Evolutionary conservation across 345 rosid species (phyloP), one percentile per base, ranked within the genome.

Genomic region (Arabis hirsuta): DNA sequence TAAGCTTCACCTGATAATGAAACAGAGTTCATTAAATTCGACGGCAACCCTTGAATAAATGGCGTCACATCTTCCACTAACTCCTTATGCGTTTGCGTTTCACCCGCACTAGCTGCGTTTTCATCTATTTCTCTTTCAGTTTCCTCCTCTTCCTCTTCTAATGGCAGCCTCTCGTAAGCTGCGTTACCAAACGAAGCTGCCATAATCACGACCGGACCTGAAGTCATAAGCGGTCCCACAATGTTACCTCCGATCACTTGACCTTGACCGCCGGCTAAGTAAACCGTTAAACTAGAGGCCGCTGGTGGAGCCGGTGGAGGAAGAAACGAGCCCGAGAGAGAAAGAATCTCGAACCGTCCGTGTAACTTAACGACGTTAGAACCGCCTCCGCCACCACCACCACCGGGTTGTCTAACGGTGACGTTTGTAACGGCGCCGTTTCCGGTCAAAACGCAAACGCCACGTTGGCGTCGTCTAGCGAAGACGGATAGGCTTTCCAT

Each of bases 141-240:
- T 57, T 56, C 27, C 27, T 72, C 72, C 26, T 87, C 90, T 38
- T 88, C 92, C 52, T 88, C 91, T 54, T 90, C 96, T 67, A 88
- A 56, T 4, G 96, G 94, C 74, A 90, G 76, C 72, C 88, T 78
- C 82, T 87, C 88, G 71, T 89, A 91, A n/a, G 89, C 88, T n/a
- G 97, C 96, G 85, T 89, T 89, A 46, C 94, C 91, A 48, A 91
- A 91, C n/a, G 94, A 91, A 62, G 96, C 96, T 4, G 96, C 96
- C 94, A 91, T 89, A 59, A 91, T 74, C 65, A 89, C 89, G 53
- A 89, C 88, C 32, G 89, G 94, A 6, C 97, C 96, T 0, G 89
- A 86, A 3, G 97, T 85, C 20, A 81, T n/a, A 12, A 89, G 88
- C 11, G 87, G 86, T n/a, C 96, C 92, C 16, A 80, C 92, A 16